phyloP scores from a whole-genome alignment of 78 protist species.

The Trichosphaerium sp. region DNA sequence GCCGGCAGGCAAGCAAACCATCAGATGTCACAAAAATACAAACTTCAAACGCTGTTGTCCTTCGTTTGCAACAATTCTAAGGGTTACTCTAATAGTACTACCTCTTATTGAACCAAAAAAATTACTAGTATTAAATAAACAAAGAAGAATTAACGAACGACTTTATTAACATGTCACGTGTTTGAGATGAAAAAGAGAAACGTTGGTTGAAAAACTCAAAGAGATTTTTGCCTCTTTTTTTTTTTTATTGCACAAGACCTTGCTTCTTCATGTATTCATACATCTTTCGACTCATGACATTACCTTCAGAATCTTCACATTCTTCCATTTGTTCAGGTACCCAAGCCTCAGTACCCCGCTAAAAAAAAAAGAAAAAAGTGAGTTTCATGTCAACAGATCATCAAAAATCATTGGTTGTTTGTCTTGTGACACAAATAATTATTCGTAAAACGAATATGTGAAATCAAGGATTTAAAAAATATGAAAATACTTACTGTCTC shows the following conservation, averaged over 20 bases:
- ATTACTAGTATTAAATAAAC: too few relatives aligned
- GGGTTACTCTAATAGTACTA: too few relatives aligned
- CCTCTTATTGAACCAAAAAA: too few relatives aligned
- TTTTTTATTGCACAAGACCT: conserved; percentile 58
- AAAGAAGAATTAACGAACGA: too few relatives aligned
- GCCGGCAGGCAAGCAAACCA: too few relatives aligned
- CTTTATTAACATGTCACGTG: too few relatives aligned
- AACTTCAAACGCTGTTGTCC: too few relatives aligned
- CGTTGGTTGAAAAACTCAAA: too few relatives aligned
- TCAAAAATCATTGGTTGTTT: not conserved
- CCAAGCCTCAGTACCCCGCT: conserved; percentile 20
- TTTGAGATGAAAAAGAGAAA: too few relatives aligned
- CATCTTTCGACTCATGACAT: conserved; percentile 76
- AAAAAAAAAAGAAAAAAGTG: not conserved
- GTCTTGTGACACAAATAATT: not conserved
- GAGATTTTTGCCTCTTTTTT: not conserved
- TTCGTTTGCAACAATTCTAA: too few relatives aligned
- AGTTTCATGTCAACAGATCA: not conserved
- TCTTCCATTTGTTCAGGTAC: conserved; percentile 79
- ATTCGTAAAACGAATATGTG: not conserved
- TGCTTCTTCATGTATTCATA: conserved; percentile 76
- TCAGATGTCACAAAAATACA: too few relatives aligned
- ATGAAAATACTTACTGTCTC: not conserved
- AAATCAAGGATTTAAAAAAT: not conserved
- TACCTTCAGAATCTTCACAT: conserved; percentile 86